Base-by-base conservation (phyloP, 768 basidiomycete species). In the Xanthoconium purpureum region DNA sequence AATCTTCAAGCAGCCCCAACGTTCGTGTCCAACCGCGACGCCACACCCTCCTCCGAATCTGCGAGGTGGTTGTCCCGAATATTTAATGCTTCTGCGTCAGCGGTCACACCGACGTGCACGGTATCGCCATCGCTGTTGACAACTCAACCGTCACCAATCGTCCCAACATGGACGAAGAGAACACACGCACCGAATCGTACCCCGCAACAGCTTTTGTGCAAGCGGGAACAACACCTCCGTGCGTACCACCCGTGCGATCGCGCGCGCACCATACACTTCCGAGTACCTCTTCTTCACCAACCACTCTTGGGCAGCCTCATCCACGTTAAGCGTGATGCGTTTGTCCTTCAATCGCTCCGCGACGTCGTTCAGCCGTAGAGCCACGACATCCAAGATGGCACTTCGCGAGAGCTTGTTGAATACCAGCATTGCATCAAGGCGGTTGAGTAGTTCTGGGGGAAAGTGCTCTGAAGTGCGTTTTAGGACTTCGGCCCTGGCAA, bases 381-480 rank as follows among this genome's bases (percentile, higher is more conserved):
- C 76, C 18, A 95, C 91, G 24, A 97, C 87, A 47, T 87, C 75
- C n/a, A 90, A 73, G 52, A 95, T 89, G 5, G 88, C 86, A 24
- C 74, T 68, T 28, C 78, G 80, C 3, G 89, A 85, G 17, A 97
- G 84, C 66, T 93, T 94, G 78, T 95, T 95, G 78, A 97, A 96
- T 10, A 96, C 87, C 15, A 89, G 76, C 73, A 90, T 89, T 1
- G 89, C 84, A 66, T 96, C 93, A 36, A 96, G 80, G 9, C 94
- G 86, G 67, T 95, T 95, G 52, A 95, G 80, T 3, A 96, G 79
- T 71, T 97, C 94, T 0, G 94, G 94, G 11, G 92, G 87, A 80
- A 95, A 95, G 73, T 87, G 86, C 59, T 86, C 85, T 0, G 84
- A 77, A 0, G 90, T 90, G 18, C 87, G 81, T 55, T 85, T 80